These are phyloP conservation scores for Oxyria digyna DNA, from an alignment of 148 eudicot genomes.

Conservation along the genomic window DNA sequence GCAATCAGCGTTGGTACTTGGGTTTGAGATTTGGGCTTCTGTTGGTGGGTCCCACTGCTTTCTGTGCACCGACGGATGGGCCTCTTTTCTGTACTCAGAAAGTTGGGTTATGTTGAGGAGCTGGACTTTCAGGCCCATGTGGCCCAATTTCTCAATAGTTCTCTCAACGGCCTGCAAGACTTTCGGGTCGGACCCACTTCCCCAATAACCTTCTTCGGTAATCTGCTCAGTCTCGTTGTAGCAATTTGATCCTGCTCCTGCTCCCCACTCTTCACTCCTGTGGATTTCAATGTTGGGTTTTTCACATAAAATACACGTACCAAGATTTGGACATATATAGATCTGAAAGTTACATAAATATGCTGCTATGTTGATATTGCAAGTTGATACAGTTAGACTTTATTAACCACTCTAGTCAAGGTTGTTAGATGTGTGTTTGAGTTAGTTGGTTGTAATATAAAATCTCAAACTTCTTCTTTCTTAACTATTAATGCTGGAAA, in stretches of 20 bases:
- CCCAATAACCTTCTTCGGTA: constrained; percentile 33
- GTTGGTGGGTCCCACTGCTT: constrained; percentile 36
- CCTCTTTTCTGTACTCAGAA: constrained; percentile 78
- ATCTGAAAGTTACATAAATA: not conserved
- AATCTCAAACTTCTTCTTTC: too few species aligned
- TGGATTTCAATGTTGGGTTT: not conserved
- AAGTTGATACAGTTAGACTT: too few species aligned
- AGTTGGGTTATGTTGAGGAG: constrained; percentile 73
- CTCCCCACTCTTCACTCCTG: constrained; percentile 89
- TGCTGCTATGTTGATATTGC: too few species aligned
- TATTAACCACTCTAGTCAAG: too few species aligned
- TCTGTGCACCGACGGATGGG: constrained; percentile 43
- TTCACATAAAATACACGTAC: not conserved
- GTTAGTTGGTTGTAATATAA: too few species aligned
- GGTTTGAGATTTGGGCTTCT: constrained; percentile 28
- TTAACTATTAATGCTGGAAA: too few species aligned
- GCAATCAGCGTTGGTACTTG: constrained; percentile 43
- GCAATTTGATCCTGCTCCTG: constrained; percentile 31
- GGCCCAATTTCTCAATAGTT: constrained; percentile 26
- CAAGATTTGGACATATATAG: not conserved
- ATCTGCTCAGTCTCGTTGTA: constrained; percentile 64
- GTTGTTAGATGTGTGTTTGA: too few species aligned
- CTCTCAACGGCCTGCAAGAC: constrained; percentile 47
- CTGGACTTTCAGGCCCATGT: constrained; percentile 40
- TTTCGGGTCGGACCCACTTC: constrained; percentile 45